Evolutionary conservation across 768 basidiomycete species (phyloP), one percentile per base, ranked within the genome.

Genomic region (Leccinum subgranulosum): DNA sequence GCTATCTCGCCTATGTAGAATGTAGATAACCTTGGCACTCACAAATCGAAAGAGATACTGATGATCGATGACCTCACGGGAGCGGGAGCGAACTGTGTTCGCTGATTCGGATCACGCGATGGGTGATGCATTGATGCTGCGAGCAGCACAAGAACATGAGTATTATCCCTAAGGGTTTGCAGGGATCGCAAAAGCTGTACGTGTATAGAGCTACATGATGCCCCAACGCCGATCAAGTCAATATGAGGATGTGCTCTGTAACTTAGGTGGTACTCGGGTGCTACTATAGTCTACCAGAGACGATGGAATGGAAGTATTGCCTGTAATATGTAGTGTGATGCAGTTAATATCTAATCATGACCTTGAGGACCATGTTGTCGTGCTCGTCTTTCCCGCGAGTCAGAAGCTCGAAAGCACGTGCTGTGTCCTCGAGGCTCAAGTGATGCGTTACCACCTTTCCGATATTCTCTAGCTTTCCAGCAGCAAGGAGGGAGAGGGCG

Each of bases 321-420:
- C 48, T 47, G 11, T 27, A 21, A 25, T 43, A 41, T 41, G 39
- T 19, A 33, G 28, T 34, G 51, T 69, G 69, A 74, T 50, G 77
- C 29, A 65, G 19, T 77, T 85, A 55, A 98, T 83, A 66, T 17
- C 77, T 85, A 55, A 98, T 83, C 83, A 97, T 86, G 56, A 96
- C 83, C 78, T 98, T 98, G 69, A 98, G 79, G 34, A 97, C 91
- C 77, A 95, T 79, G 29, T 82, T 81, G 9, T 92, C 94, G 3
- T 83, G 68, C 51, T 89, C 87, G 69, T 95, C 95, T 61, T 80
- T 79, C 4, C 95, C 95, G 49, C 81, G 76, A 56, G 82, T 77
- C 45, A 98, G 77, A 59, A 92, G 80, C 70, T 94, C 87, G 71
- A 98, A 98, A 33, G 94, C 95, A 54, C 80, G 77, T 25, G 79